phyloP scores from a whole-genome alignment of 169 alveolate species.

The Eimeria brunetti region DNA sequence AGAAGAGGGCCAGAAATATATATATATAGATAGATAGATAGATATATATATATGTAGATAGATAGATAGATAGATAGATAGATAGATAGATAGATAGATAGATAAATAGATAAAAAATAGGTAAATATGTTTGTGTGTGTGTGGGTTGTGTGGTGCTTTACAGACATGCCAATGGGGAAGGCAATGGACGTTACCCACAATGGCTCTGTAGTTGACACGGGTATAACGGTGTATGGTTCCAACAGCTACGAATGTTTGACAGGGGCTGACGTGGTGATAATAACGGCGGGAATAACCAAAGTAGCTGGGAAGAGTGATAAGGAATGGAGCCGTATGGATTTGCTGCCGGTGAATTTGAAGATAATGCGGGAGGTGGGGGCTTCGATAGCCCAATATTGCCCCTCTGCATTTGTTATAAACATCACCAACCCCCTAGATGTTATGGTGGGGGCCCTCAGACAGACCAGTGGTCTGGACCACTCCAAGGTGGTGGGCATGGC shows the following conservation, averaged over 20 bases:
- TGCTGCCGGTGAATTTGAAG: constrained; percentile 85
- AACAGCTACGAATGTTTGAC: constrained; percentile 81
- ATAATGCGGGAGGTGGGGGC: constrained; percentile 85
- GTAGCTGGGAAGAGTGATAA: constrained; percentile 88
- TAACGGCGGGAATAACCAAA: constrained; percentile 91
- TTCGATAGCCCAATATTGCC: constrained; percentile 84
- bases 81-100: too few relatives aligned
- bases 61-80: too few relatives aligned
- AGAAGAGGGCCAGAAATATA: too few relatives aligned
- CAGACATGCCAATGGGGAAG: constrained; percentile 89
- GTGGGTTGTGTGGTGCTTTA: not conserved
- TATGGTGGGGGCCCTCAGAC: constrained; percentile 67
- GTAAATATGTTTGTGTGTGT: too few relatives aligned
- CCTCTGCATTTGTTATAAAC: constrained; percentile 86
- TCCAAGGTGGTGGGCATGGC: constrained; percentile 83
- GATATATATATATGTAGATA: too few relatives aligned
- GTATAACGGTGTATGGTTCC: constrained; percentile 78
- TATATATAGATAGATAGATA: too few relatives aligned
- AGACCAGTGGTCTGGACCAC: constrained; percentile 74
- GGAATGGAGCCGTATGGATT: constrained; percentile 87
- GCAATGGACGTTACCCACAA: constrained; percentile 88
- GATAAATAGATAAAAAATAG: too few relatives aligned
- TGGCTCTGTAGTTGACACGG: constrained; percentile 85
- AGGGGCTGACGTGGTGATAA: constrained; percentile 90
- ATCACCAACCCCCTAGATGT: constrained; percentile 88